Evolutionary conservation across 306 rosid genomes (phyloP).

Genomic region (Alnus rubra): DNA sequence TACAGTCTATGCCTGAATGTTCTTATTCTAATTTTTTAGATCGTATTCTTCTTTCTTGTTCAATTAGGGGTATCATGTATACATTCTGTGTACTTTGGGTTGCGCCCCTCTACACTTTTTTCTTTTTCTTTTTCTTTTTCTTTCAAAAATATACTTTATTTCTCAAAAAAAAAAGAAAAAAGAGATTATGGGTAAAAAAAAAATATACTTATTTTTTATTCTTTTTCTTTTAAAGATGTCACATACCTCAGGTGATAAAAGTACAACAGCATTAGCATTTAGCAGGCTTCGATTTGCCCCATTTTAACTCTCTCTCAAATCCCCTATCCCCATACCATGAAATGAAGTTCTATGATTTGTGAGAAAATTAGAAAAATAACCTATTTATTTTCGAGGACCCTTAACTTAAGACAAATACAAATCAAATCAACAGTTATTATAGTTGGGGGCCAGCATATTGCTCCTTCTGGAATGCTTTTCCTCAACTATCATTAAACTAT

Average conservation of each 20-base stretch:
- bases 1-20: no score
- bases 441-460: not conserved
- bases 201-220: not conserved
- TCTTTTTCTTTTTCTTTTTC: no score
- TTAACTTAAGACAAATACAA: not conserved
- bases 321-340: not conserved
- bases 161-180: no score
- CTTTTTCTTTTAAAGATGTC: not conserved
- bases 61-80: no score
- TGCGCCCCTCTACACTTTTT: no score
- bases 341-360: not conserved
- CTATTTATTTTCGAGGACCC: not conserved
- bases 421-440: not conserved
- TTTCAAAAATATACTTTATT: no score
- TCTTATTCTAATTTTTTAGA: no score
- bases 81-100: no score
- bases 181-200: no score
- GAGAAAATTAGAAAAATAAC: not conserved
- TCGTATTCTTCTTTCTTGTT: no score
- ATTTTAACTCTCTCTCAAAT: not conserved
- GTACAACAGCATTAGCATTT: not conserved
- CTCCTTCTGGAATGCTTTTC: not conserved
- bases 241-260: not conserved
- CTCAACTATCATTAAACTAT: not conserved
- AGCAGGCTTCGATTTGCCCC: not conserved